Percentiles rank a stretch among this genome's conserved stretches.
Evolutionary conservation across 1,284 basidiomycete species (phyloP).

Genomic region (Ustilago esculenta): DNA sequence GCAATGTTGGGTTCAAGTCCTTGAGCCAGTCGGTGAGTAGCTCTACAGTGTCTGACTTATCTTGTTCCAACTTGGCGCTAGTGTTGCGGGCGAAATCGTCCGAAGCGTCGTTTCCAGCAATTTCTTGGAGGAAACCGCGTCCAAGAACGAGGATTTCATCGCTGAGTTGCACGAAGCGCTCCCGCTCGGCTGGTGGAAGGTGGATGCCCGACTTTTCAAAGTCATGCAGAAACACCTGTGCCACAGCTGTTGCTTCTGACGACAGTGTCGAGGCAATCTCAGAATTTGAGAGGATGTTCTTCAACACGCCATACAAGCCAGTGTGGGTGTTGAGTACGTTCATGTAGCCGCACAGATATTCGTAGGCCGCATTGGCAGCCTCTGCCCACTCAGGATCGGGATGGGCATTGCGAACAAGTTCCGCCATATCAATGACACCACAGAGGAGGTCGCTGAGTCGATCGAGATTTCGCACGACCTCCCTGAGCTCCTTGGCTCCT

Average conservation of each 20-base stretch:
- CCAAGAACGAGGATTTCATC: constrained; percentile 90
- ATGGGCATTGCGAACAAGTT: constrained; percentile 91
- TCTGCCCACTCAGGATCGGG: constrained; percentile 84
- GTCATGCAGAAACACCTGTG: constrained; percentile 91
- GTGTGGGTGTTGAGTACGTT: constrained; percentile 94
- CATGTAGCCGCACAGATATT: constrained; percentile 94
- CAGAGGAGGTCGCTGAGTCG: constrained; percentile 93
- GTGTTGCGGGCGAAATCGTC: constrained; percentile 42
- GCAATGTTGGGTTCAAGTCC: constrained; percentile 37
- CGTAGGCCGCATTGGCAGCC: constrained; percentile 87
- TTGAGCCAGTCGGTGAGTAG: constrained; percentile 48
- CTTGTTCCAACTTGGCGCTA: constrained; percentile 14
- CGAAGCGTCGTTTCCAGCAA: constrained; percentile 44
- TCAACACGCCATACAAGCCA: constrained; percentile 76
- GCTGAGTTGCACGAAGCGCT: constrained; percentile 87
- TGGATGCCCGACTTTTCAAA: constrained; percentile 97
- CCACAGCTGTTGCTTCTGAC: constrained; percentile 72
- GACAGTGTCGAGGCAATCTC: constrained; percentile 63
- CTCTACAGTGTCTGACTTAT: constrained; percentile 23
- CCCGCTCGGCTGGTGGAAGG: constrained; percentile 79
- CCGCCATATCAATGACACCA: constrained; percentile 94
- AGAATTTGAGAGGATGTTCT: constrained; percentile 66
- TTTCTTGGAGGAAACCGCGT: constrained; percentile 78
- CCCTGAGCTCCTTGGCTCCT: constrained; percentile 43
- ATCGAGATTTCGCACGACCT: constrained; percentile 73